A percentile compares a stretch with the other conserved stretches of the same genome.
Conservation (phyloP, 192 early-diverging fungal species). For the Hyaloraphidium curvatum region DNA sequence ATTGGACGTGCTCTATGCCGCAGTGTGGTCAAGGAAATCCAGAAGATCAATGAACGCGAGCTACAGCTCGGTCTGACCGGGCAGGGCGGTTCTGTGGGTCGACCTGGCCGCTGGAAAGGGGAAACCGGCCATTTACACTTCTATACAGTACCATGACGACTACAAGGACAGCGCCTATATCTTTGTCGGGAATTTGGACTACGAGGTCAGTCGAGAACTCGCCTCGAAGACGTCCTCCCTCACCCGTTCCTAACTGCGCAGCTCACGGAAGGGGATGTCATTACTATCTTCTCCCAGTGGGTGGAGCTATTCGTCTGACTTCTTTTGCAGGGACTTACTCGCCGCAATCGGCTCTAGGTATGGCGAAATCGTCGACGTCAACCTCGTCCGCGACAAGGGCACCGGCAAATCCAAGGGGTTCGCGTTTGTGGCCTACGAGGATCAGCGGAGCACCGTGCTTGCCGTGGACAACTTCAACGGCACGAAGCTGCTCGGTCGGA, state of each 20-base stretch:
- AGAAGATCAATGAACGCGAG: constrained; percentile 59
- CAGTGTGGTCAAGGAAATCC: constrained; percentile 71
- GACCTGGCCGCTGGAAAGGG: constrained; percentile 39
- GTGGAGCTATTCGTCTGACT: not conserved
- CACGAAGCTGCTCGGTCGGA: constrained; percentile 28
- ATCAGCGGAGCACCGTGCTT: constrained; percentile 74
- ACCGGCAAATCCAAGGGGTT: constrained; percentile 75
- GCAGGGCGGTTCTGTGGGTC: constrained; percentile 60
- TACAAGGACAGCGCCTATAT: constrained; percentile 64
- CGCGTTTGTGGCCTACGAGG: constrained; percentile 77
- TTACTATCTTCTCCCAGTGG: constrained; percentile 84
- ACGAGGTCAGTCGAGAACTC: constrained; percentile 26
- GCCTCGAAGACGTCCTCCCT: too few species aligned
- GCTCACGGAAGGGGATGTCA: constrained; percentile 80
- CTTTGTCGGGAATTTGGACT: constrained; percentile 67
- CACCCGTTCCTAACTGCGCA: too few species aligned
- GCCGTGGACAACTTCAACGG: constrained; percentile 95
- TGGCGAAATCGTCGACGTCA: constrained; percentile 81
- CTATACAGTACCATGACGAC: not conserved
- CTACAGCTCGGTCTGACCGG: constrained; percentile 28
- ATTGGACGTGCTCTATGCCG: too few species aligned
- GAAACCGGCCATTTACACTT: not conserved
- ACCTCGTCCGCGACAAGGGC: constrained; percentile 67
- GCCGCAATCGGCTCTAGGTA: constrained; percentile 18
- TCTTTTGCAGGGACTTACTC: not conserved